Base-by-base conservation (phyloP, 305 asterid genomes). In the Plantago coronopus region DNA sequence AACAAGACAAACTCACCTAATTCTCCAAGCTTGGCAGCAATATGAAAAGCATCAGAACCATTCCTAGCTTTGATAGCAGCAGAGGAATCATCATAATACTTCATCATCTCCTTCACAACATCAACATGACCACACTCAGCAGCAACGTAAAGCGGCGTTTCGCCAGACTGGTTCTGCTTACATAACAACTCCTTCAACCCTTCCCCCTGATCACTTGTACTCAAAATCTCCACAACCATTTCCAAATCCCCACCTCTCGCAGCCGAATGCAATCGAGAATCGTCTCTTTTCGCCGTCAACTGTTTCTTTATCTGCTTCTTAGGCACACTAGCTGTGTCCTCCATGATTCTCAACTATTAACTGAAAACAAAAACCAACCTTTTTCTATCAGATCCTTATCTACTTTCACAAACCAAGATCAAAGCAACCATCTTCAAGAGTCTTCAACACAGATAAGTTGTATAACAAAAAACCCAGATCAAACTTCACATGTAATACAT, bases 1-100 rank as follows among this genome's bases (percentile, higher is more conserved):
- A 34, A 11, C 7, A 29, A 22, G 11, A 40, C 44, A 58, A 58
- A 31, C 65, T 72, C 42, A 87, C 96, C 96, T 23, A 85, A 61
- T 59, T 81, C 68, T 23, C 91, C 94, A 0, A 78, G 76, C 74
- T 81, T 85, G 69, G 96, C 86, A 68, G 95, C 96, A 60, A 88
- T 81, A 64, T 85, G 96, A 75, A 88, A 83, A 34, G 89, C 84
- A 72, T 88, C 96, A 71, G 40, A 85, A 2, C 96, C 95, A 74
- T 81, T 87, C 65, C 65, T 81, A 34, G 96, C 84, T 38, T 85
- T 85, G 74, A 81, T 74, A 18, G 83, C 69, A 64, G 96, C 95
- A 62, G 72, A 75, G 10, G 49, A 66, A 34, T 67, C 75, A 65
- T 81, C 91, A 69, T 75, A 85, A 61, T 81, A 50, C 53, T 75